Base-by-base conservation (phyloP, 208 protist genomes). In the Trypanosoma platydactyli region DNA sequence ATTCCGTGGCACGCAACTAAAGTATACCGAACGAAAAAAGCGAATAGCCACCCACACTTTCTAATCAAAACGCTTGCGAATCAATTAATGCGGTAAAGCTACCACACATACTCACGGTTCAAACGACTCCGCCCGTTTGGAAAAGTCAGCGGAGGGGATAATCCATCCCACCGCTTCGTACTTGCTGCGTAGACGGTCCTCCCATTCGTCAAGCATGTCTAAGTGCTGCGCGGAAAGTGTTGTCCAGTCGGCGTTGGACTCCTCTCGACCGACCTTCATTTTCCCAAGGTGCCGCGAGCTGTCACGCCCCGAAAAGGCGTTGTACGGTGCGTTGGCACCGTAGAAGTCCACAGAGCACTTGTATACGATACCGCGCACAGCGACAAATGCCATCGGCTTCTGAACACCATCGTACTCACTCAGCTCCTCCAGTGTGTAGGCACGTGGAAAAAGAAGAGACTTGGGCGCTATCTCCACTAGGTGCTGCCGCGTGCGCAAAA, bases 301-400 rank as follows among this genome's bases (percentile, higher is more conserved):
- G 70, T 96, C 91, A 52, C 84, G 76, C 33, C 88, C 91, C 12
- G 91, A 81, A 74, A 96, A 96, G 46, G 84, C 86, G 61, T 86
- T 90, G 83, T 96, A 96, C 1, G 86, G 84, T 18, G 77, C 71
- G 15, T 82, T 78, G 0, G 81, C 74, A 0, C 91, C 91, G 61
- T 96, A 96, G 65, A 83, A 92, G 42, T 88, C 80, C 40, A 81
- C 58, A 1, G 83, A 80, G 18, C 68, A 87, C 56, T 89, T 91
- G 81, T 96, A 96, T 62, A 96, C 75, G 60, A 94, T 67, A 22
- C 91, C 91, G 62, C 93, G 93, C 48, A 93, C 84, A 16, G 73
- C 88, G 0, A 96, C 74, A 44, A 96, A 92, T 0, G 77, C 83
- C 48, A 79, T 59, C 35, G 89, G 89, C 46, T 77, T 84, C 55